Percentiles rank a stretch among this genome's conserved stretches.
These are phyloP conservation scores for Fusarium sp. DNA, from an alignment of 2,329 filamentous ascomycete genomes.

Conservation along the genomic window DNA sequence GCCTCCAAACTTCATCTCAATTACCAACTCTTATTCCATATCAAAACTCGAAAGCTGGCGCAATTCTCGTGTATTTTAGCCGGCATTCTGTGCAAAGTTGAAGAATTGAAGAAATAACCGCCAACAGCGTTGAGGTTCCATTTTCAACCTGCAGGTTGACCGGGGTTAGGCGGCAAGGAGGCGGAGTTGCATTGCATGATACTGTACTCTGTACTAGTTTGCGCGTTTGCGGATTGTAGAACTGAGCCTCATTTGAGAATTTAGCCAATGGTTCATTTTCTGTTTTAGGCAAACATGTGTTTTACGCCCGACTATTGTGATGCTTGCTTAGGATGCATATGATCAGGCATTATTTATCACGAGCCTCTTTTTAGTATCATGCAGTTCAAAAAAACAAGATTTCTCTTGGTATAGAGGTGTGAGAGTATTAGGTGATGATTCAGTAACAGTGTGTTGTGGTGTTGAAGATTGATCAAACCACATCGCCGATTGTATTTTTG, in stretches of 20 bases:
- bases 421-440: background rate
- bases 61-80: conserved; percentile 1
- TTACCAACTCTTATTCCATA: conserved; percentile 22
- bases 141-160: conserved; percentile 16
- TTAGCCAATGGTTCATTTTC: background rate
- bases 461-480: too few species aligned
- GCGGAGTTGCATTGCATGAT: background rate
- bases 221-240: too few species aligned
- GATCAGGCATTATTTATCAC: background rate
- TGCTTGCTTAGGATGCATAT: background rate
- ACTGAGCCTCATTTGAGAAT: background rate
- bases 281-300: background rate
- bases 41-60: background rate
- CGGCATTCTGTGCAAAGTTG: background rate
- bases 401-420: background rate
- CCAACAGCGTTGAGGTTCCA: background rate
- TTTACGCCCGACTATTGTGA: background rate
- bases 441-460: background rate
- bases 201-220: background rate
- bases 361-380: background rate
- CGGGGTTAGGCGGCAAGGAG: background rate
- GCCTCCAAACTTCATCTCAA: accelerated
- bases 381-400: too few species aligned
- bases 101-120: background rate
- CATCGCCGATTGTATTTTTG: too few species aligned